These are phyloP conservation scores for Sapria himalayana DNA, from an alignment of 345 rosid genomes.

Conservation along the genomic window DNA sequence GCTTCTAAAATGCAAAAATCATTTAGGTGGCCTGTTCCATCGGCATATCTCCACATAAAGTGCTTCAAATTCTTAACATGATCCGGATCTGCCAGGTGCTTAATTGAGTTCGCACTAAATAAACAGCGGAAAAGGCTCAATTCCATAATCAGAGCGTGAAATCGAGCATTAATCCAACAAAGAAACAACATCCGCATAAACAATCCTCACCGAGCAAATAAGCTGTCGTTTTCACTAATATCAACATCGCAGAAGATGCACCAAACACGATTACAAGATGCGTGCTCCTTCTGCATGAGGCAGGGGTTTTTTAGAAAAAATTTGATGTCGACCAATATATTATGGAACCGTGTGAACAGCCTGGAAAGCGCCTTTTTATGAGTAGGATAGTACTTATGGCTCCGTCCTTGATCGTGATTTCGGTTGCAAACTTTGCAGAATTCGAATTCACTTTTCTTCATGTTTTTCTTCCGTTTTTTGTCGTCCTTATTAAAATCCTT, in stretches of 20 bases:
- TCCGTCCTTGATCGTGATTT: constrained; percentile 52
- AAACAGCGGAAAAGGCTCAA: constrained; percentile 4
- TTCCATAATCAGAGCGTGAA: no score
- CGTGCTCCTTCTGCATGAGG: constrained; percentile 28
- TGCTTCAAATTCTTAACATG: constrained; percentile 69
- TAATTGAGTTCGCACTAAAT: constrained; percentile 40
- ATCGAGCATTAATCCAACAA: neutral
- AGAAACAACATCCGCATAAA: neutral
- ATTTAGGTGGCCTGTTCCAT: constrained; percentile 33
- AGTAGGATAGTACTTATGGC: constrained; percentile 59
- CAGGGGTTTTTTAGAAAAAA: constrained; percentile 49
- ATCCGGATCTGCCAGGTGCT: constrained; percentile 38
- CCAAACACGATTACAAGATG: constrained; percentile 50
- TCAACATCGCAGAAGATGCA: constrained; percentile 69
- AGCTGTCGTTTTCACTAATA: constrained; percentile 36
- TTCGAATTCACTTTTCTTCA: constrained; percentile 27
- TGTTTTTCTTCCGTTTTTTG: constrained; percentile 5
- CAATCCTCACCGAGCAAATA: constrained; percentile 40
- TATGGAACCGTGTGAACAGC: constrained; percentile 39
- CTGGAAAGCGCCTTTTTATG: constrained; percentile 39
- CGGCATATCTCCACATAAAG: constrained; percentile 56
- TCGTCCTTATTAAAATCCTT: constrained; percentile 3
- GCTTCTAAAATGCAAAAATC: constrained; percentile 30
- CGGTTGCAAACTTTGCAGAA: constrained; percentile 49
- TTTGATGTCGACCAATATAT: constrained; percentile 32